Percentiles rank a stretch among this genome's conserved stretches.
These are phyloP conservation scores for Emericellopsis cladophorae DNA, from an alignment of 2,329 filamentous ascomycete species.

Conservation along the genomic window DNA sequence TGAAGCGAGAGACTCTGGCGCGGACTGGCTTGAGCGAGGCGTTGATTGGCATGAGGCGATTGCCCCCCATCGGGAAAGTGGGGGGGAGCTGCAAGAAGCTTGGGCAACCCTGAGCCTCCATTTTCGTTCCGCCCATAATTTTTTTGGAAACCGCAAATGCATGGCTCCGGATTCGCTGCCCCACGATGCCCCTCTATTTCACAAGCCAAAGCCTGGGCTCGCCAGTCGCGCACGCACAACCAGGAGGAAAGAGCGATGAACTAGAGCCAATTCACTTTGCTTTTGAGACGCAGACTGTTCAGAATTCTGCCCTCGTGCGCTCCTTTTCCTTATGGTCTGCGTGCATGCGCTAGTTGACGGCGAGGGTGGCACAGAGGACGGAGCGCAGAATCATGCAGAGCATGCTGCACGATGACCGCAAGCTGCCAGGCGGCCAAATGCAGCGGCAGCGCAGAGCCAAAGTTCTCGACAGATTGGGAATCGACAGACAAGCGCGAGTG, in stretches of 20 bases:
- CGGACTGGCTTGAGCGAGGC: not conserved
- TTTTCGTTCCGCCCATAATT: not conserved
- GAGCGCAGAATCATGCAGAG: not conserved
- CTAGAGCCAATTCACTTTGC: not conserved
- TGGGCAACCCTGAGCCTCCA: not conserved
- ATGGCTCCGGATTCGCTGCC: conserved; percentile 3
- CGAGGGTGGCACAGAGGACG: not conserved
- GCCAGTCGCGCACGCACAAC: no score
- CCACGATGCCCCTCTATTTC: conserved; percentile 1
- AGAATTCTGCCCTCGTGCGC: no score
- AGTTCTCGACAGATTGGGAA: not conserved
- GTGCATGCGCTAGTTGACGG: not conserved
- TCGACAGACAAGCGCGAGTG: no score
- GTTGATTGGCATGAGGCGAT: not conserved
- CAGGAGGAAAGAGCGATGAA: no score
- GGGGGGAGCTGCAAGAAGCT: conserved; percentile 1
- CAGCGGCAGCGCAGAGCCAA: not conserved
- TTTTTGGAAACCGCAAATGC: conserved; percentile 2
- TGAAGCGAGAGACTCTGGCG: not conserved
- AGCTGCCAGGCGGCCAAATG: not conserved
- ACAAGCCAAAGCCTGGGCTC: not conserved
- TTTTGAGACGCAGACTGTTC: not conserved
- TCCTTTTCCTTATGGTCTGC: not conserved
- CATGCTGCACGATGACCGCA: conserved; percentile 1
- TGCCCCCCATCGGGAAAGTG: conserved; percentile 1